phyloP scores from a whole-genome alignment of 257 asterid genomes.

The Lithospermum erythrorhizon region DNA sequence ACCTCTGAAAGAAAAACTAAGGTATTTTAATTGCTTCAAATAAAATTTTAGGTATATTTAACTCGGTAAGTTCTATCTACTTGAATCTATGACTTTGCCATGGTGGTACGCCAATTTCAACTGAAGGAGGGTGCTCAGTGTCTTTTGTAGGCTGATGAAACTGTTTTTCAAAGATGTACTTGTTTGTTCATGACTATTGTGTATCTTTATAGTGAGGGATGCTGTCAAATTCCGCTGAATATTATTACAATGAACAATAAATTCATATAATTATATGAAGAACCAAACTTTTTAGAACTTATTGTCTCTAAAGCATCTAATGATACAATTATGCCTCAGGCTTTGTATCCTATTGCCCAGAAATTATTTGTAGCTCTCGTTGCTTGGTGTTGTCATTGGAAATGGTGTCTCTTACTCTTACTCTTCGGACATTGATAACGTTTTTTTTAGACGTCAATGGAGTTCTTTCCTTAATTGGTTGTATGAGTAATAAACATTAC shows the following conservation, averaged over 20 bases:
- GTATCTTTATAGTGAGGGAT: background rate
- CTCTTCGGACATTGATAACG: background rate
- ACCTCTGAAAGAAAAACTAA: constrained; percentile 8
- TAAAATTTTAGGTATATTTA: background rate
- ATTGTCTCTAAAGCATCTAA: background rate
- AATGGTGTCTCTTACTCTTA: background rate
- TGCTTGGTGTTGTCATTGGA: background rate
- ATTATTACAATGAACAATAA: too few species aligned
- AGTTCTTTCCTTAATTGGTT: too few species aligned
- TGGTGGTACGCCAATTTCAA: too few species aligned
- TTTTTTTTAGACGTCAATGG: too few species aligned
- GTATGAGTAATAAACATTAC: too few species aligned
- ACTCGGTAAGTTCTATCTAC: background rate
- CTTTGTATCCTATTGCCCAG: background rate
- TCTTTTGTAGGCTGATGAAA: background rate
- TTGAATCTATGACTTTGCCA: background rate
- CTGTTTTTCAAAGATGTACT: background rate
- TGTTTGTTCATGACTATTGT: background rate
- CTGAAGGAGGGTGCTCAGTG: background rate
- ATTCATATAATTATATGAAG: too few species aligned
- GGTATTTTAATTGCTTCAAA: background rate
- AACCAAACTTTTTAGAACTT: too few species aligned
- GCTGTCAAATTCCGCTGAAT: background rate
- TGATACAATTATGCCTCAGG: background rate
- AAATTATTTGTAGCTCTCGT: background rate